phyloP scores from a whole-genome alignment of 345 rosid genomes.

The Microcos paniculata region DNA sequence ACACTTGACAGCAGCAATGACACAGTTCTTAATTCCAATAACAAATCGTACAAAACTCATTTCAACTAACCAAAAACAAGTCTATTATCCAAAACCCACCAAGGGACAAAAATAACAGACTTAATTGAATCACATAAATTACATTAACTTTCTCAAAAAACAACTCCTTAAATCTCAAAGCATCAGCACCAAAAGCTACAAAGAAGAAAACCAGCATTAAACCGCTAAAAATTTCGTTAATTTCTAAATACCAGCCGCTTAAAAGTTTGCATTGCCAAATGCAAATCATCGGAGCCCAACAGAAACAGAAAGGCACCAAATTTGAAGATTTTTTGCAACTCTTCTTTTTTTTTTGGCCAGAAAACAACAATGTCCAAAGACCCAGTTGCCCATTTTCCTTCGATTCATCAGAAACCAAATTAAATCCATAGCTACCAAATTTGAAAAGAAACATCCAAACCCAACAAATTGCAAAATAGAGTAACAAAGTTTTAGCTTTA shows the following conservation, averaged over 20 bases:
- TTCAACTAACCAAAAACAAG: too few relatives aligned
- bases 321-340: too few relatives aligned
- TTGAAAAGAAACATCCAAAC: background rate
- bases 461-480: background rate
- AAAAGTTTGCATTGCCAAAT: too few relatives aligned
- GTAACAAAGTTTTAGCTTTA: background rate
- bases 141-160: background rate
- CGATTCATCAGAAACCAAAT: background rate
- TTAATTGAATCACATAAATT: background rate
- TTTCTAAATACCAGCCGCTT: background rate
- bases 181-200: conserved; percentile 1
- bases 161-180: background rate
- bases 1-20: conserved; percentile 72
- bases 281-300: too few relatives aligned
- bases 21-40: conserved; percentile 80
- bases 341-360: background rate
- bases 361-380: background rate
- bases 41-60: conserved; percentile 82
- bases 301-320: too few relatives aligned
- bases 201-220: background rate
- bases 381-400: background rate
- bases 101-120: background rate
- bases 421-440: background rate
- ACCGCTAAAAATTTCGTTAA: background rate
- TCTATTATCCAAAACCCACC: background rate